Percentiles rank a stretch among this genome's conserved stretches.
Conservation (phyloP, 306 rosid species). For the Prunus kanzakura region DNA sequence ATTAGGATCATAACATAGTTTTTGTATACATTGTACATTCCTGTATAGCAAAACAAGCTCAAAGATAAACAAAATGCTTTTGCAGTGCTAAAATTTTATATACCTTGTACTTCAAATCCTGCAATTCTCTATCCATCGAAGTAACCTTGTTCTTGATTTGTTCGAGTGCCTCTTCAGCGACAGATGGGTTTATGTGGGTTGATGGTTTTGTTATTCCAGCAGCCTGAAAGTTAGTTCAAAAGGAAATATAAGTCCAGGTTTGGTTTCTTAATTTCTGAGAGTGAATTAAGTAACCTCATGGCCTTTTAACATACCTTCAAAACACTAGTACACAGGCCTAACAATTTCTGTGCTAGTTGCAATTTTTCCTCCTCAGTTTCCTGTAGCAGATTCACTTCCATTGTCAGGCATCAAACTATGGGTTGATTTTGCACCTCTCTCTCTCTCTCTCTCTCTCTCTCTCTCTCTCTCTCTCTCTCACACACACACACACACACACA, state of each 20-base stretch:
- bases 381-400: constrained; percentile 40
- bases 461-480: too few relatives aligned
- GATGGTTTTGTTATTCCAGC: constrained; percentile 71
- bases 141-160: constrained; percentile 49
- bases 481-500: neutral
- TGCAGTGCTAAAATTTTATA: neutral
- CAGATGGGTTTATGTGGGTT: constrained; percentile 49
- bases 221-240: constrained; percentile 43
- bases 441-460: neutral
- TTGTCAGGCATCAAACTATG: constrained; percentile 16
- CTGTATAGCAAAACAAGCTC: neutral
- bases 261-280: constrained; percentile 13
- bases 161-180: constrained; percentile 75
- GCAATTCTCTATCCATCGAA: constrained; percentile 62
- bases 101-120: constrained; percentile 80
- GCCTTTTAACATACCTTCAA: constrained; percentile 49
- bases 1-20: neutral
- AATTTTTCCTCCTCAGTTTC: constrained; percentile 80
- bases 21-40: neutral
- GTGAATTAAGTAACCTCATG: neutral
- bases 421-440: neutral
- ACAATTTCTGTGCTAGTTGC: constrained; percentile 67
- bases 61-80: neutral
- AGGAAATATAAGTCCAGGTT: neutral
- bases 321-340: constrained; percentile 62